Percentiles rank a stretch among this genome's conserved stretches.
phyloP scores from a whole-genome alignment of 1,139 yeast species.

The Blastobotrys illinoisensis region DNA sequence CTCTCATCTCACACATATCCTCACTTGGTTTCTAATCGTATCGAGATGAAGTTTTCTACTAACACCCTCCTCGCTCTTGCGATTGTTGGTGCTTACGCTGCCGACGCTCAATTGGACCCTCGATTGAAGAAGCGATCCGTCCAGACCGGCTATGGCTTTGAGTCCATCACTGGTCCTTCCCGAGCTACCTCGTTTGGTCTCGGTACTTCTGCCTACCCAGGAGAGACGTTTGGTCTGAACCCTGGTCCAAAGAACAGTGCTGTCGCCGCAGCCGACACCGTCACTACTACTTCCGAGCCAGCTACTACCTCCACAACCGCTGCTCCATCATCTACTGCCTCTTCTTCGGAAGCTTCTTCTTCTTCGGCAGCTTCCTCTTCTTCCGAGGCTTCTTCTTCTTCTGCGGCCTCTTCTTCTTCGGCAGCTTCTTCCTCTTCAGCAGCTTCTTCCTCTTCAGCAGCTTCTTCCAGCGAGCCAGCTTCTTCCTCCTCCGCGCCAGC shows the following conservation, averaged over 20 bases:
- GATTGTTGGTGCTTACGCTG: not conserved
- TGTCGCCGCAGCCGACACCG: not conserved
- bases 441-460: slow-evolving; percentile 11
- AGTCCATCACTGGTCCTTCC: slow-evolving; percentile 7
- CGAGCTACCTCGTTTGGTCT: slow-evolving; percentile 8
- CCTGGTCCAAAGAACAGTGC: slow-evolving; percentile 7
- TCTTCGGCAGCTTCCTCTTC: slow-evolving; percentile 18
- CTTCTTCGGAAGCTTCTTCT: slow-evolving; percentile 18
- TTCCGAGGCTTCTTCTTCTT: slow-evolving; percentile 27
- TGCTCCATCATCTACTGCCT: not conserved
- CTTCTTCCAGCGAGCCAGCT: not conserved
- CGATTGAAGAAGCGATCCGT: slow-evolving; percentile 1
- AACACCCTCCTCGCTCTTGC: not conserved
- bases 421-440: slow-evolving; percentile 23
- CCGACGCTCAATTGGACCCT: not conserved
- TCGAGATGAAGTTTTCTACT: slow-evolving; percentile 3
- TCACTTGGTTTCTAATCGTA: not conserved
- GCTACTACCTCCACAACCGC: not conserved
- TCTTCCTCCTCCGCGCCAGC: not conserved
- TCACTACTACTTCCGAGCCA: not conserved
- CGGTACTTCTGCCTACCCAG: slow-evolving; percentile 6
- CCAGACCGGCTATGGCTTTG: slow-evolving; percentile 4
- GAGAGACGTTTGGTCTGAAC: slow-evolving; percentile 8
- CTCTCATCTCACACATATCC: not conserved
- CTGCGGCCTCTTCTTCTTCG: slow-evolving; percentile 22